phyloP scores from a whole-genome alignment of 139 green algal genomes.

The Chlorella sorokiniana region DNA sequence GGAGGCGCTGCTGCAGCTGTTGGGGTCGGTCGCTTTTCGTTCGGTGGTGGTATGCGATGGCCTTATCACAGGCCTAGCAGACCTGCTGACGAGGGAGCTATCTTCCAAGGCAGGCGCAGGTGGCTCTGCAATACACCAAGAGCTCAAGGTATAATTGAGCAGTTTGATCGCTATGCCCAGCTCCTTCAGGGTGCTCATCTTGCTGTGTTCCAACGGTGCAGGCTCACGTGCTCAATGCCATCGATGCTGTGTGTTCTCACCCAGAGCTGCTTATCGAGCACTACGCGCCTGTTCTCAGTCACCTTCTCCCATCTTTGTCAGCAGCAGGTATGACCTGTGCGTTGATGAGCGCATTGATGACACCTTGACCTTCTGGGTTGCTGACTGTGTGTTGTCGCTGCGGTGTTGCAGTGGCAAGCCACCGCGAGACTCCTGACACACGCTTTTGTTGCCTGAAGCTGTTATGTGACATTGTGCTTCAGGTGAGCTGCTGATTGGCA shows the following conservation, averaged over 20 bases:
- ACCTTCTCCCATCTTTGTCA: constrained; percentile 79
- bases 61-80: constrained; percentile 61
- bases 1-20: constrained; percentile 68
- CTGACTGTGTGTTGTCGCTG: neutral
- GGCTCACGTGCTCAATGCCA: constrained; percentile 59
- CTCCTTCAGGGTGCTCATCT: neutral
- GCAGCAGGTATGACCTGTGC: constrained; percentile 33
- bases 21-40: constrained; percentile 65
- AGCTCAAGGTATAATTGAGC: constrained; percentile 22
- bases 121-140: neutral
- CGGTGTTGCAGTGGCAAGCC: constrained; percentile 32
- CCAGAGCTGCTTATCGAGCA: constrained; percentile 67
- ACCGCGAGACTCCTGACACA: constrained; percentile 61
- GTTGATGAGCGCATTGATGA: no score
- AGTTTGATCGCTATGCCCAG: neutral
- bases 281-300: constrained; percentile 48
- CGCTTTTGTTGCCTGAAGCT: constrained; percentile 90
- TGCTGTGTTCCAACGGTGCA: constrained; percentile 7
- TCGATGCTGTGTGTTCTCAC: constrained; percentile 76
- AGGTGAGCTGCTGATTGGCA: neutral
- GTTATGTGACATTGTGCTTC: constrained; percentile 73
- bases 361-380: no score
- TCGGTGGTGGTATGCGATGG: constrained; percentile 44
- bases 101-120: neutral
- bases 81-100: constrained; percentile 45